Percentiles rank a stretch among this genome's conserved stretches.
Conservation (phyloP, 805 yeast genomes). For the Candida sphagnicola region DNA sequence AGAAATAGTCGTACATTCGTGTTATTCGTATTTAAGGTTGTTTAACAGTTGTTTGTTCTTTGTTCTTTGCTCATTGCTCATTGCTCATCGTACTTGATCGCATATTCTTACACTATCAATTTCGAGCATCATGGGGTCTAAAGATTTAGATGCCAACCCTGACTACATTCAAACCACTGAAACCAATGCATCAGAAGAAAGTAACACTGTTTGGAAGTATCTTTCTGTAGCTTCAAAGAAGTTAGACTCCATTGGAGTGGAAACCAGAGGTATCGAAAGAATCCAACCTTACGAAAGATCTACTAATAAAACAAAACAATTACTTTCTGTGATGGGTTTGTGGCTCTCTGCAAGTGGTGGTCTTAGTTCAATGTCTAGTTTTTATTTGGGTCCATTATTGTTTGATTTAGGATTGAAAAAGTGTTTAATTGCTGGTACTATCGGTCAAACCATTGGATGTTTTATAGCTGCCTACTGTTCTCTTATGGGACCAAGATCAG, state of each 20-base stretch:
- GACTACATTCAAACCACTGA: not conserved
- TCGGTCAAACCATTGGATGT: constrained; percentile 68
- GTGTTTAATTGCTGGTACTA: constrained; percentile 55
- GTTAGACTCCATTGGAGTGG: constrained; percentile 58
- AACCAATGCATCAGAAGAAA: not conserved
- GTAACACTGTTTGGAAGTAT: constrained; percentile 6
- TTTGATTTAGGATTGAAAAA: constrained; percentile 68
- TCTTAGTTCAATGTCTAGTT: constrained; percentile 84
- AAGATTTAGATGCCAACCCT: not conserved
- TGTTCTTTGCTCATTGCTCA: too few species aligned
- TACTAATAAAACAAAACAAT: constrained; percentile 22
- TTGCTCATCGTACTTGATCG: too few species aligned
- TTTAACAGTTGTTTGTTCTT: too few species aligned
- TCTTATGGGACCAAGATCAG: constrained; percentile 86
- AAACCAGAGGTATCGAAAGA: constrained; percentile 76
- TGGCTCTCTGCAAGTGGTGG: constrained; percentile 90
- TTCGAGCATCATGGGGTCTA: too few species aligned
- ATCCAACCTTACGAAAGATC: constrained; percentile 65
- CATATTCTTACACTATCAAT: too few species aligned
- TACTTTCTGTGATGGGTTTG: constrained; percentile 56
- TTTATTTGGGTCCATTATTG: constrained; percentile 67
- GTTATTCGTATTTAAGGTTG: too few species aligned
- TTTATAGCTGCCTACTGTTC: constrained; percentile 78
- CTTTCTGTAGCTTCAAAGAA: constrained; percentile 12
- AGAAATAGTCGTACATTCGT: too few species aligned